Evolutionary conservation across 345 rosid species (phyloP).

Genomic region (Eutrema japonicum): DNA sequence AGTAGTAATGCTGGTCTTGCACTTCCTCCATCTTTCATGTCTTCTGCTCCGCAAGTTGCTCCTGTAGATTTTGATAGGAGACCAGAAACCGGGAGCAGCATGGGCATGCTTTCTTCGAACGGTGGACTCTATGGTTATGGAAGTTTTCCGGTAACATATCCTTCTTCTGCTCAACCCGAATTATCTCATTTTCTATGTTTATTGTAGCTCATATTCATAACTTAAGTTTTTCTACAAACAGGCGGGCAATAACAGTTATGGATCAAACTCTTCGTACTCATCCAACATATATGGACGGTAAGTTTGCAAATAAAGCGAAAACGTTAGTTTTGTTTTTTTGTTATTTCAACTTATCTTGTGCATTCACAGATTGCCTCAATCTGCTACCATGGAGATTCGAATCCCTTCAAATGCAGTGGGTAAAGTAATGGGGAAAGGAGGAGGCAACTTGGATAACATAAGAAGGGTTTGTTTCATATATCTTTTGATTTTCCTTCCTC

Average conservation of each 20-base stretch:
- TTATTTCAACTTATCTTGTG: constrained; percentile 18
- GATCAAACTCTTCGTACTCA: constrained; percentile 68
- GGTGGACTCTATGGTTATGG: constrained; percentile 78
- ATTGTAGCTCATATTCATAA: constrained; percentile 7
- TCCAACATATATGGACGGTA: constrained; percentile 82
- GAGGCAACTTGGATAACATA: constrained; percentile 83
- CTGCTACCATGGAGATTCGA: constrained; percentile 70
- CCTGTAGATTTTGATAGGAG: constrained; percentile 78
- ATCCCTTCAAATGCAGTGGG: constrained; percentile 86
- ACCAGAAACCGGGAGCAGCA: constrained; percentile 62
- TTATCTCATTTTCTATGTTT: not conserved
- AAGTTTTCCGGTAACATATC: constrained; percentile 59
- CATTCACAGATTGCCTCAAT: constrained; percentile 58
- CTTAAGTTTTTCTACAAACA: constrained; percentile 25
- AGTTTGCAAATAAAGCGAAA: constrained; percentile 32
- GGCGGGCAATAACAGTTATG: constrained; percentile 70
- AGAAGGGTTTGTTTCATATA: constrained; percentile 63
- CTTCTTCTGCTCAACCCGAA: not conserved
- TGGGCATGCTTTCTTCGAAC: constrained; percentile 70
- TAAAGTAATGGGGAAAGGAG: constrained; percentile 94
- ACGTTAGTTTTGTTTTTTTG: not conserved
- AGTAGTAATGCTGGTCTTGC: constrained; percentile 55
- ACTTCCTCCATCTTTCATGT: constrained; percentile 58
- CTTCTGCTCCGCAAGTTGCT: constrained; percentile 70
- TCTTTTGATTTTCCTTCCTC: constrained; percentile 21